A percentile compares a stretch with the other conserved stretches of the same genome.
These are phyloP conservation scores for Allomyces macrogynus DNA, from an alignment of 192 early-diverging fungal species.

Conservation along the genomic window DNA sequence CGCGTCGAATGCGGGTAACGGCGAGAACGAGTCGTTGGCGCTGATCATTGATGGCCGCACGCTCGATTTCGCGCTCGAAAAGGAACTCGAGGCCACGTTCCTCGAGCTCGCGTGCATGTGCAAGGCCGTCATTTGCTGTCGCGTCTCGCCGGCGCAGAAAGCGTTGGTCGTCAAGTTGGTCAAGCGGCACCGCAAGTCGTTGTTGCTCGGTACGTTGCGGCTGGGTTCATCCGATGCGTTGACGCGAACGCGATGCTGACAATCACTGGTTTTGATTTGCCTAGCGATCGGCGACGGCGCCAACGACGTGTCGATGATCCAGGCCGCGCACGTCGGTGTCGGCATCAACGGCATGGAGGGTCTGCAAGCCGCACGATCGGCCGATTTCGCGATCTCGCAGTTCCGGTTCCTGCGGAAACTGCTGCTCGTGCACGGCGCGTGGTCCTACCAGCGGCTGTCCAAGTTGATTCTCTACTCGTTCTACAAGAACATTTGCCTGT, in stretches of 20 bases:
- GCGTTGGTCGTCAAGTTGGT: conserved; percentile 97
- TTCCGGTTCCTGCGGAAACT: conserved; percentile 89
- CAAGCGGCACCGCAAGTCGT: conserved; percentile 67
- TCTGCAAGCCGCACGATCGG: conserved; percentile 83
- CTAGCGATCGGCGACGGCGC: conserved; percentile 92
- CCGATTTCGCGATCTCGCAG: conserved; percentile 97
- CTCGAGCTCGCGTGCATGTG: conserved; percentile 80
- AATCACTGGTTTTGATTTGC: no score
- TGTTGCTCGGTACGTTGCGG: conserved; percentile 30
- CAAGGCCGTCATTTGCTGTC: conserved; percentile 95
- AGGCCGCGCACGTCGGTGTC: conserved; percentile 93
- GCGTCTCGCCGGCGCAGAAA: conserved; percentile 95
- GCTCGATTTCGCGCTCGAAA: conserved; percentile 83
- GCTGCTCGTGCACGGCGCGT: conserved; percentile 85
- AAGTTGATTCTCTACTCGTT: conserved; percentile 95
- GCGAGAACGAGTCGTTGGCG: conserved; percentile 48
- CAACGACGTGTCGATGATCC: conserved; percentile 98
- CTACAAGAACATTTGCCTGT: conserved; percentile 98
- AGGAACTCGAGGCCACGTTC: conserved; percentile 57
- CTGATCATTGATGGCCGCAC: conserved; percentile 90
- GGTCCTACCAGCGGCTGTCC: conserved; percentile 87
- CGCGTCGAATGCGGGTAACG: not conserved
- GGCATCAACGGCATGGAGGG: conserved; percentile 94
- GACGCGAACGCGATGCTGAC: no score
- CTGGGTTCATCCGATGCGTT: no score